Evolutionary conservation across 208 protist genomes (phyloP).

Genomic region (Naegleria lovaniensis): DNA sequence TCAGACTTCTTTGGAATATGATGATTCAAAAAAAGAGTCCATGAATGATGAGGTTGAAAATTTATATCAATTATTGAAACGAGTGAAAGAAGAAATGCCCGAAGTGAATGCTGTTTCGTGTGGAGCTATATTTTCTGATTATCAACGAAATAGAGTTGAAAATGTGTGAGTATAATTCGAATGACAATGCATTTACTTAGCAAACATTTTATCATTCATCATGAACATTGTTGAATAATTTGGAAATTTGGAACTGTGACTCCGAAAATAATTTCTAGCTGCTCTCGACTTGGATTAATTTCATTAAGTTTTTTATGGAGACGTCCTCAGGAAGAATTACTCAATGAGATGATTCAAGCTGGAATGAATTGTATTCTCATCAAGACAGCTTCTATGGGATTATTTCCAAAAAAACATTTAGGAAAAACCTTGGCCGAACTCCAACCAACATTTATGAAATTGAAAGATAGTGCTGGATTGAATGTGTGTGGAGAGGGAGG

Average conservation of each 20-base stretch:
- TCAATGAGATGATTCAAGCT: slow-evolving; percentile 77
- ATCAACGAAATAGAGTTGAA: slow-evolving; percentile 95
- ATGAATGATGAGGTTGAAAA: slow-evolving; percentile 92
- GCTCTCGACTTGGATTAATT: slow-evolving; percentile 76
- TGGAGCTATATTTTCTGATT: slow-evolving; percentile 96
- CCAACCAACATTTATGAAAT: neutral
- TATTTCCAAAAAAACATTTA: neutral
- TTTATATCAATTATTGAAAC: slow-evolving; percentile 77
- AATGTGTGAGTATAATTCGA: slow-evolving; percentile 62
- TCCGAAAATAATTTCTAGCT: slow-evolving; percentile 30
- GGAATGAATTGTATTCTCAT: slow-evolving; percentile 82
- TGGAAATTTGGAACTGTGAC: slow-evolving; percentile 10
- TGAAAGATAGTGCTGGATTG: slow-evolving; percentile 40
- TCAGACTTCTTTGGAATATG: slow-evolving; percentile 72
- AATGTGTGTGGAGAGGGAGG: slow-evolving; percentile 98
- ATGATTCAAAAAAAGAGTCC: slow-evolving; percentile 22
- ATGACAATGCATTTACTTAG: neutral
- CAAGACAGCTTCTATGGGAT: slow-evolving; percentile 63
- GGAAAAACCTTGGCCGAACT: slow-evolving; percentile 13
- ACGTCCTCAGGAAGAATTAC: slow-evolving; percentile 73
- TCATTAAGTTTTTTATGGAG: slow-evolving; percentile 93
- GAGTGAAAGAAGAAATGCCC: slow-evolving; percentile 72
- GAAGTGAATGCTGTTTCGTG: slow-evolving; percentile 77
- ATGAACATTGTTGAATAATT: no score
- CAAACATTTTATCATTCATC: no score